A percentile compares a stretch with the other conserved stretches of the same genome.
These are phyloP conservation scores for Boletus patriciae DNA, from an alignment of 768 basidiomycete genomes.

Conservation along the genomic window DNA sequence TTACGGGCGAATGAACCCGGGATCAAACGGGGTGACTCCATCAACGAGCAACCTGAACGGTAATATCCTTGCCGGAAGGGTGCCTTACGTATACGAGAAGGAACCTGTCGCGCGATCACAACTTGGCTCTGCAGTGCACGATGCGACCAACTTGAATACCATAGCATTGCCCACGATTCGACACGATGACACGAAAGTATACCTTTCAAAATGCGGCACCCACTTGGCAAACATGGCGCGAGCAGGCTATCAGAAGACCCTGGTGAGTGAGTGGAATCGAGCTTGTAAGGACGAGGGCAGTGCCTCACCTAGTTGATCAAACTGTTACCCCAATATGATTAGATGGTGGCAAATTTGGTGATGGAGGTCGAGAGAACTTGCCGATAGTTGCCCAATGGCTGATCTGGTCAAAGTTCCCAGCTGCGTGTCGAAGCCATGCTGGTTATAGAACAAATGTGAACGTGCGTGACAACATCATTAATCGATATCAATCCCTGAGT, in stretches of 20 bases:
- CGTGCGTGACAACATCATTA: too few relatives aligned
- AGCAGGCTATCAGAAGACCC: neutral
- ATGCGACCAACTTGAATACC: neutral
- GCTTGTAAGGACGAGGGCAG: neutral
- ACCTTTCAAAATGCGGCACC: neutral
- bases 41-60: neutral
- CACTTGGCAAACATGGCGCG: too few relatives aligned
- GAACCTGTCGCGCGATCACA: neutral
- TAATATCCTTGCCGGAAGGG: neutral
- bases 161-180: neutral
- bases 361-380: too few relatives aligned
- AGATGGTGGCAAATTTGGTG: too few relatives aligned
- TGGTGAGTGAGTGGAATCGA: neutral
- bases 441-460: too few relatives aligned
- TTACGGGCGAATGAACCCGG: constrained; percentile 1
- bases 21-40: neutral
- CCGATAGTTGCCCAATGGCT: too few relatives aligned
- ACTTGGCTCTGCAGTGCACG: constrained; percentile 2
- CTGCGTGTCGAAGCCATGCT: too few relatives aligned
- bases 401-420: too few relatives aligned
- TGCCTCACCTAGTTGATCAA: neutral
- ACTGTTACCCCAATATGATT: too few relatives aligned
- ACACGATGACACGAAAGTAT: neutral
- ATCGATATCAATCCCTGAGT: too few relatives aligned
- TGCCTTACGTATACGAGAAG: neutral